phyloP scores from a whole-genome alignment of 371 early-diverging fungal genomes.

The Thermomucor indicae-seudaticae region DNA sequence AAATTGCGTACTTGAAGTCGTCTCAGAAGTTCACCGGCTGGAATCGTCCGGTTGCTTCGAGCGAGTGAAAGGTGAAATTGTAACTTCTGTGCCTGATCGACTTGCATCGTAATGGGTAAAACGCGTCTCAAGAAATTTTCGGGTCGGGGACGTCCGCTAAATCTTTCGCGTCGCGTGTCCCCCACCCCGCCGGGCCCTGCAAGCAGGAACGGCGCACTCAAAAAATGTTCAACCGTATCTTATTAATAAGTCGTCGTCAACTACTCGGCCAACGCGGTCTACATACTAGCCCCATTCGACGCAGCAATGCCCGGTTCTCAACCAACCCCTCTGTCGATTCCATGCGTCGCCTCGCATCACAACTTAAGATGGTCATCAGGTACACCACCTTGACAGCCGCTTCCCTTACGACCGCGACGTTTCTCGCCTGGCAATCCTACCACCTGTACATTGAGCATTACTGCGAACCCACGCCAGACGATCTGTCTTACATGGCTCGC shows the following conservation, averaged over 20 bases:
- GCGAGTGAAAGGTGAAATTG: slow-evolving; percentile 11
- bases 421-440: slow-evolving; percentile 36
- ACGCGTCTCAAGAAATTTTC: background rate
- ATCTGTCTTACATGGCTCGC: slow-evolving; percentile 35
- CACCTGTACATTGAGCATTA: slow-evolving; percentile 49
- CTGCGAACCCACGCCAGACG: slow-evolving; percentile 34
- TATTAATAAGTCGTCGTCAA: too few species aligned
- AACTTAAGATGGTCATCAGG: slow-evolving; percentile 29
- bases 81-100: slow-evolving; percentile 16
- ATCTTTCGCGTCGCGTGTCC: too few species aligned
- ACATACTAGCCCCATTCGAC: too few species aligned
- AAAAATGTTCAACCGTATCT: too few species aligned
- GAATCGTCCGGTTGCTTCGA: slow-evolving; percentile 9
- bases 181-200: too few species aligned
- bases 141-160: too few species aligned
- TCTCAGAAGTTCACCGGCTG: slow-evolving; percentile 12
- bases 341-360: slow-evolving; percentile 13
- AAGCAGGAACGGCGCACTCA: too few species aligned
- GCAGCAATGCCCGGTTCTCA: slow-evolving; percentile 9
- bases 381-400: slow-evolving; percentile 27
- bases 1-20: slow-evolving; percentile 12
- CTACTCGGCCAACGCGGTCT: too few species aligned
- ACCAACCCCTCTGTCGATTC: slow-evolving; percentile 36
- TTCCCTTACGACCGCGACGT: slow-evolving; percentile 22
- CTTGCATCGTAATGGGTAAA: slow-evolving; percentile 11